Conservation (phyloP, 768 basidiomycete species). For the Gloeostereum incarnatum region DNA sequence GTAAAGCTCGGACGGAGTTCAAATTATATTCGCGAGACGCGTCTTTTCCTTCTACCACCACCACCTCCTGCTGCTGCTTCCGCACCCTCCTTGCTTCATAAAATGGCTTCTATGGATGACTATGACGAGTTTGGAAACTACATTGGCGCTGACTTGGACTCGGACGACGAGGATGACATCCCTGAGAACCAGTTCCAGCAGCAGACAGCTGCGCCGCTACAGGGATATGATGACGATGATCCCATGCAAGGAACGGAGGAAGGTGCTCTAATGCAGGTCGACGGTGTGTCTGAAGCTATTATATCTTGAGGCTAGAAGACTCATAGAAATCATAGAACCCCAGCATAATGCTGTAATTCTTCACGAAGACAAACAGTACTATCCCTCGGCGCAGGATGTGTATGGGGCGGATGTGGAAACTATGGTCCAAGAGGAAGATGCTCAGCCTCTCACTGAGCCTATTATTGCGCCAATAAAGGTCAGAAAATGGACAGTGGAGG, state of each 20-base stretch:
- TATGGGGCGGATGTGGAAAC: slow-evolving; percentile 95
- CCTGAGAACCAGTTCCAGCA: slow-evolving; percentile 41
- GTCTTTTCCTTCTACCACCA: no score
- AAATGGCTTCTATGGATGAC: slow-evolving; percentile 72
- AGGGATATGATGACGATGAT: slow-evolving; percentile 77
- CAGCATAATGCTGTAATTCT: slow-evolving; percentile 76
- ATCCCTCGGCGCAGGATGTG: slow-evolving; percentile 84
- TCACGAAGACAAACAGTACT: slow-evolving; percentile 98
- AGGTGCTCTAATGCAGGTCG: slow-evolving; percentile 75
- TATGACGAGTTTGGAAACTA: slow-evolving; percentile 97
- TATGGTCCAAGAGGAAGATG: slow-evolving; percentile 96
- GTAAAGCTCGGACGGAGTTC: no score
- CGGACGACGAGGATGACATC: slow-evolving; percentile 67
- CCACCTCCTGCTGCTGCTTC: no score
- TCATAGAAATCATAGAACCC: slow-evolving; percentile 43
- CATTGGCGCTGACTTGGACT: slow-evolving; percentile 90
- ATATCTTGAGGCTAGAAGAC: not conserved
- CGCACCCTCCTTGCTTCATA: no score
- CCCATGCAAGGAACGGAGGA: slow-evolving; percentile 43
- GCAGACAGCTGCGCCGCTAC: slow-evolving; percentile 46
- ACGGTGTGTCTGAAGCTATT: slow-evolving; percentile 39
- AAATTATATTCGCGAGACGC: no score
- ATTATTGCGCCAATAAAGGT: slow-evolving; percentile 94
- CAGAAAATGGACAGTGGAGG: slow-evolving; percentile 89
- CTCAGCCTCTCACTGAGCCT: slow-evolving; percentile 90